Base-by-base conservation (phyloP, 2,329 filamentous ascomycete species). In the Ceratocystis smalleyi region DNA sequence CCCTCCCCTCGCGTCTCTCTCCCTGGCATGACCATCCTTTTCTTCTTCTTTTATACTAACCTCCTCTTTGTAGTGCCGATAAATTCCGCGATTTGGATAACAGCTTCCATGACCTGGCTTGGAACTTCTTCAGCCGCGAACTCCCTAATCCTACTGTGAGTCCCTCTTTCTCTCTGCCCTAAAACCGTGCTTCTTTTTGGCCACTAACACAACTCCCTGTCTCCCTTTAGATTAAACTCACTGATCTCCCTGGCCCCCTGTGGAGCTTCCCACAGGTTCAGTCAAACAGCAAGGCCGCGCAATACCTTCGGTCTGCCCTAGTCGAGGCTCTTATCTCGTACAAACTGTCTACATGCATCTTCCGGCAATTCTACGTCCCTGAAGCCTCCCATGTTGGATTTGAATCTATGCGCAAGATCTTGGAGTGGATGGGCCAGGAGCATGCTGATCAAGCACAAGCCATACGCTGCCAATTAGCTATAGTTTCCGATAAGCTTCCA, bases 61-160 rank as follows among this genome's bases (percentile, higher is more conserved):
- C 57, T 35, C 19, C 40, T 40, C 19, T 5, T 19, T 7, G n/a
- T 19, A 66, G 65, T 59, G 62, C 61, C 24, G 57, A 62, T 47
- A 66, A 66, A 61, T 66, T 66, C 65, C 62, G 65, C 43, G 65
- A 66, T 49, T 51, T 66, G 24, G 65, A 66, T 24, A 66, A 64
- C 57, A 66, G 62, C 10, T 63, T 66, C 40, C 65, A 66, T n/a
- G 62, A 66, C n/a, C 59, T 66, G 22, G 65, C 62, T 7, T 64
- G 65, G 62, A 66, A 66, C 65, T 66, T 66, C 40, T 66, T 66
- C 24, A 51, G 32, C 24, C 65, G 55, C 15, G 65, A 66, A 51
- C 35, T 66, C 24, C 40, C 62, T 8, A 59, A 59, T 43, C 45
- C 65, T 43, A 19, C 24, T 15, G 62, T 64, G 57, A 60, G 59